Percentiles rank a stretch among this genome's conserved stretches.
Conservation (phyloP, 441 rosid species). For the Eruca vesicaria region DNA sequence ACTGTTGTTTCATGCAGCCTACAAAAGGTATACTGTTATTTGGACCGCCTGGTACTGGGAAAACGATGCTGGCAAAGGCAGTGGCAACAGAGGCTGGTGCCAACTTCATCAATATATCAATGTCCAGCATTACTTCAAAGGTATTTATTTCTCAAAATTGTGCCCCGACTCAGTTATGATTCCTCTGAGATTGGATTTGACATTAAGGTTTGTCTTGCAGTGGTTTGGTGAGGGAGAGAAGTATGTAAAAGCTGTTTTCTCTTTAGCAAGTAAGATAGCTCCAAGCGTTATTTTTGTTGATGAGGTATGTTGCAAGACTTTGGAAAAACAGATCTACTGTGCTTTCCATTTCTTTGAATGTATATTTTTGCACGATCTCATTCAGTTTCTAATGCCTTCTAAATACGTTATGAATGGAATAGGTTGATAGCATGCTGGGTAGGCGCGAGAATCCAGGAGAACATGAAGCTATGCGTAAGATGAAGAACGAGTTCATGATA, state of each 20-base stretch:
- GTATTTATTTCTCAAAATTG: conserved; percentile 18
- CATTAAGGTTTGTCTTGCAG: conserved; percentile 39
- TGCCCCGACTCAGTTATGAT: background rate
- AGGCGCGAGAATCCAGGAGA: conserved; percentile 90
- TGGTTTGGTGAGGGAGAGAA: conserved; percentile 98
- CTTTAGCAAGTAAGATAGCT: conserved; percentile 88
- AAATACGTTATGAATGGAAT: background rate
- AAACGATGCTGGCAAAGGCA: background rate
- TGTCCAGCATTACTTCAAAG: conserved; percentile 97
- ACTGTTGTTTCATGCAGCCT: conserved; percentile 52
- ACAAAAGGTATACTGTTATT: conserved; percentile 59
- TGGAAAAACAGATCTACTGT: background rate
- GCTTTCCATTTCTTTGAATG: background rate
- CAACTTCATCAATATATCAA: conserved; percentile 48
- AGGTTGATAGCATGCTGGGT: conserved; percentile 98
- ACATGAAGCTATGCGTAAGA: conserved; percentile 96
- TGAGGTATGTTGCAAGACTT: conserved; percentile 50
- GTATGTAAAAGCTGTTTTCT: conserved; percentile 89
- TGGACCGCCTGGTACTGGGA: background rate
- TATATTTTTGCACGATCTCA: background rate
- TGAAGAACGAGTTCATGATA: conserved; percentile 96
- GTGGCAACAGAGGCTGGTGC: background rate
- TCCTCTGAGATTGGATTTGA: background rate
- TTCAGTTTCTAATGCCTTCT: background rate
- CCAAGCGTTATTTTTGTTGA: conserved; percentile 93